A percentile compares a stretch with the other conserved stretches of the same genome.
Conservation (phyloP, 768 basidiomycete species). For the Russula sp. region DNA sequence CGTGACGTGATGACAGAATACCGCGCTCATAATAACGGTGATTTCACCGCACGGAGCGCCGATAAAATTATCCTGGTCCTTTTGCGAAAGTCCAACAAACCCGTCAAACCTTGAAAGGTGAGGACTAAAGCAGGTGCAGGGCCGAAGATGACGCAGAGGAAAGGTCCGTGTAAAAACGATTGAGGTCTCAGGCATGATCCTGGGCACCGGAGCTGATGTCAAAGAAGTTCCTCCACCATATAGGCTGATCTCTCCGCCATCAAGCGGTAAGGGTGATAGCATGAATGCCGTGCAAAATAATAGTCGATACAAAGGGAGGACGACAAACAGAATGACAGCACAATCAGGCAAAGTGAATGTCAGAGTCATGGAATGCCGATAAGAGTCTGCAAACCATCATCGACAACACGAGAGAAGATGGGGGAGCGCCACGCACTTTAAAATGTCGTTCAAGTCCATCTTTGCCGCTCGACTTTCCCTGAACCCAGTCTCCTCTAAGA, state of each 20-base stretch:
- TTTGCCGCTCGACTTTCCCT: conserved; percentile 21
- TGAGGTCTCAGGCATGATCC: neutral
- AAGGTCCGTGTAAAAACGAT: neutral
- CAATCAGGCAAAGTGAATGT: conserved; percentile 18
- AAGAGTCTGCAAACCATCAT: conserved; percentile 8
- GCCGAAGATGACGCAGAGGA: too few relatives aligned
- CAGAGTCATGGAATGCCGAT: conserved; percentile 18
- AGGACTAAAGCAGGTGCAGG: too few relatives aligned
- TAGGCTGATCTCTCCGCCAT: neutral
- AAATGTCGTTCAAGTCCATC: conserved; percentile 22
- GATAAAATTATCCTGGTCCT: too few relatives aligned
- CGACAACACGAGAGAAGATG: neutral
- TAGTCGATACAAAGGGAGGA: neutral
- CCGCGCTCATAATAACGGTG: too few relatives aligned
- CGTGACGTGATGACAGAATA: too few relatives aligned
- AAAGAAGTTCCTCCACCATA: neutral
- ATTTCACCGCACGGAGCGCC: too few relatives aligned
- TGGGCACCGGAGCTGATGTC: neutral
- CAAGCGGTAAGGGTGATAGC: neutral
- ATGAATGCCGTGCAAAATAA: neutral
- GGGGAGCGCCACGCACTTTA: conserved; percentile 7
- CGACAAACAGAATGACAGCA: neutral
- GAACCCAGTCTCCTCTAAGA: conserved; percentile 19
- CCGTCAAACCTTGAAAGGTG: too few relatives aligned
- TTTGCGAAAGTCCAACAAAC: too few relatives aligned